Percentiles rank a stretch among this genome's conserved stretches.
phyloP scores from a whole-genome alignment of 257 asterid species.

The Salvia splendens region DNA sequence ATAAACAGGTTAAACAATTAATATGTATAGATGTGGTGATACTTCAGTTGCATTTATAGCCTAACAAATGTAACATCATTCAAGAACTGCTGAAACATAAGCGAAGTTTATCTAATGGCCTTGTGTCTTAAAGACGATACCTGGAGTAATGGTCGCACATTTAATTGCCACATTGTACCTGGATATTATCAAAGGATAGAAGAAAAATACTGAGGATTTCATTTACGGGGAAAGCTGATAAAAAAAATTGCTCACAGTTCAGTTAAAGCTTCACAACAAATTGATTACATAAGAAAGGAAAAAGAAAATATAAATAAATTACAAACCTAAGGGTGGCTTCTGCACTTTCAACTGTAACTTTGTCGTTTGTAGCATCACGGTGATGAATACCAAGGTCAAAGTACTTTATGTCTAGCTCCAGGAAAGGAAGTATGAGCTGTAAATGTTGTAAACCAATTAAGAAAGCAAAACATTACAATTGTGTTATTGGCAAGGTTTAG shows the following conservation, averaged over 20 bases:
- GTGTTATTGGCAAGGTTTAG: not conserved
- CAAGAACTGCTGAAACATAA: not conserved
- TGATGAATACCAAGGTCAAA: conserved; percentile 72
- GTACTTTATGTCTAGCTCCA: conserved; percentile 73
- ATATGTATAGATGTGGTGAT: conserved; percentile 4
- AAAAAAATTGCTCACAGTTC: not conserved
- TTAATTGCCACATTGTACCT: conserved; percentile 87
- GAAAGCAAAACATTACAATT: not conserved
- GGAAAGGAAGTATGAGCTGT: conserved; percentile 69
- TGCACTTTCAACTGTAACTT: conserved; percentile 73
- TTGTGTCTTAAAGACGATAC: conserved; percentile 38
- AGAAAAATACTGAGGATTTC: conserved; percentile 5
- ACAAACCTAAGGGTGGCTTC: conserved; percentile 75
- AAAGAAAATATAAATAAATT: conserved; percentile 15
- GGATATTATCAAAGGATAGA: conserved; percentile 28
- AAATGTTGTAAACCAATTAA: conserved; percentile 25
- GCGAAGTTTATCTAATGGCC: conserved; percentile 11
- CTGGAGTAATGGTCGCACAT: conserved; percentile 91
- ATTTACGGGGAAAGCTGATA: conserved; percentile 17
- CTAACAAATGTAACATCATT: conserved; percentile 18
- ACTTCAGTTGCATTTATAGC: conserved; percentile 12
- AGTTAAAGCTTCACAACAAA: not conserved
- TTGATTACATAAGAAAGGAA: conserved; percentile 12
- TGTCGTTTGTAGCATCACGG: conserved; percentile 67
- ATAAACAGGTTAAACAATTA: conserved; percentile 9